Percentiles rank a stretch among this genome's conserved stretches.
phyloP scores from a whole-genome alignment of 2,329 filamentous ascomycete genomes.

The Ceratocystis alfenasii region DNA sequence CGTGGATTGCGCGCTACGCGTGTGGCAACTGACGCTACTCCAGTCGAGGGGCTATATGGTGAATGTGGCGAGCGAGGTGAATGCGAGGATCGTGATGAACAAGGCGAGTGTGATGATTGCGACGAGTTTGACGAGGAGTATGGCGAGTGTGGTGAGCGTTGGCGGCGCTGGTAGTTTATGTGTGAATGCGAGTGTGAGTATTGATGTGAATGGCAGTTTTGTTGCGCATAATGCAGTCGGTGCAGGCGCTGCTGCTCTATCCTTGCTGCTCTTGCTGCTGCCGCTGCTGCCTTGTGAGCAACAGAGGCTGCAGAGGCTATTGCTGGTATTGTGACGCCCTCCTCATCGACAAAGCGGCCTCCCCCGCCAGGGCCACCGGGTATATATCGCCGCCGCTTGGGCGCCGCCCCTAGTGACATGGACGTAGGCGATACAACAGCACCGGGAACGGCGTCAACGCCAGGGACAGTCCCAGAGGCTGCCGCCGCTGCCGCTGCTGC shows the following conservation, averaged over 20 bases:
- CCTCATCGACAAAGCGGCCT: slow-evolving; percentile 67
- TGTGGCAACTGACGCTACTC: slow-evolving; percentile 33
- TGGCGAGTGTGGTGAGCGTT: not conserved
- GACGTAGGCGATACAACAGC: slow-evolving; percentile 27
- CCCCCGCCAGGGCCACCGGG: slow-evolving; percentile 79
- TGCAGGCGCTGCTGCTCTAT: not conserved
- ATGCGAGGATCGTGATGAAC: too few relatives aligned
- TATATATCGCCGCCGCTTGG: slow-evolving; percentile 65
- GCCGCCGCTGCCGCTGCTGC: slow-evolving; percentile 27
- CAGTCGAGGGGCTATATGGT: slow-evolving; percentile 28
- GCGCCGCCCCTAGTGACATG: slow-evolving; percentile 46
- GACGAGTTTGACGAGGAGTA: not conserved
- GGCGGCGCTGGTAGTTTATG: not conserved
- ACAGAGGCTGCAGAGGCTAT: not conserved
- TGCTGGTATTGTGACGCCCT: slow-evolving; percentile 30
- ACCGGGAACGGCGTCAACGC: slow-evolving; percentile 32
- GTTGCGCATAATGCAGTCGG: not conserved
- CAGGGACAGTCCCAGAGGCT: slow-evolving; percentile 30
- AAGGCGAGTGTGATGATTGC: too few relatives aligned
- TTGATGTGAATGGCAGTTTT: not conserved
- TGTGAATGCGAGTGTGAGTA: not conserved
- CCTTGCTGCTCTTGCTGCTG: slow-evolving; percentile 28
- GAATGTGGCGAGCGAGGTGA: not conserved
- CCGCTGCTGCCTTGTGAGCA: slow-evolving; percentile 22
- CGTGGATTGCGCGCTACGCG: slow-evolving; percentile 47